Conservation (phyloP, 1,139 yeast genomes). For the Hanseniaspora sp. region DNA sequence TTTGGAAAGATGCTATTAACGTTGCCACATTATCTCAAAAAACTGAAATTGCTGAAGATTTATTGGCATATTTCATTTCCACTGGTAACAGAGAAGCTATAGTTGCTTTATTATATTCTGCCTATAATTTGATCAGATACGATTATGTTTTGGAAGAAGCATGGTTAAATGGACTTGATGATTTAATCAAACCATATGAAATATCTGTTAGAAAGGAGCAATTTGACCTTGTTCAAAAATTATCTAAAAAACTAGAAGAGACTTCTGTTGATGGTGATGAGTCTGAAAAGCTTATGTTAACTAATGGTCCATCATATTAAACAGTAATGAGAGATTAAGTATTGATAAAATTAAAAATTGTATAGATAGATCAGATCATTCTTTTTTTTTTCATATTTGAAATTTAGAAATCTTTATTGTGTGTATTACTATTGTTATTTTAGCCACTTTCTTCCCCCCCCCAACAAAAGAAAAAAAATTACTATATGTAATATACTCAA, state of each 20-base stretch:
- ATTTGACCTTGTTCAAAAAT: conserved; percentile 51
- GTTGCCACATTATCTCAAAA: conserved; percentile 81
- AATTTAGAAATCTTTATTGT: too few relatives aligned
- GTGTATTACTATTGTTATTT: too few relatives aligned
- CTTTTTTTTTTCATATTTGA: not conserved
- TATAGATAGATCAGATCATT: too few relatives aligned
- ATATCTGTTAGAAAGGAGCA: conserved; percentile 76
- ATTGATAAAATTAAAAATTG: too few relatives aligned
- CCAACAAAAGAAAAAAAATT: too few relatives aligned
- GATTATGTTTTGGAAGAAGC: conserved; percentile 82
- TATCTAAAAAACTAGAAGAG: conserved; percentile 58
- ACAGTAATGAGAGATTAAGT: not conserved
- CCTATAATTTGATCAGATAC: conserved; percentile 66
- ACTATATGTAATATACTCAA: too few relatives aligned
- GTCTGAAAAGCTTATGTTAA: conserved; percentile 51
- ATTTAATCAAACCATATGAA: conserved; percentile 81
- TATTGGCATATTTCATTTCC: conserved; percentile 84
- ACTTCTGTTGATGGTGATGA: conserved; percentile 40
- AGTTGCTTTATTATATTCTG: conserved; percentile 77
- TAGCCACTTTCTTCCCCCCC: too few relatives aligned
- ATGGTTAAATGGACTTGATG: conserved; percentile 78
- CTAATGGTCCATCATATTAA: conserved; percentile 36
- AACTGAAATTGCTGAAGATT: conserved; percentile 74
- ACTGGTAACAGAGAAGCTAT: conserved; percentile 95
- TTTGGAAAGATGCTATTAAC: conserved; percentile 89